Evolutionary conservation across 345 rosid species (phyloP), one percentile per base, ranked within the genome.

Genomic region (Eucalyptus brandiana): DNA sequence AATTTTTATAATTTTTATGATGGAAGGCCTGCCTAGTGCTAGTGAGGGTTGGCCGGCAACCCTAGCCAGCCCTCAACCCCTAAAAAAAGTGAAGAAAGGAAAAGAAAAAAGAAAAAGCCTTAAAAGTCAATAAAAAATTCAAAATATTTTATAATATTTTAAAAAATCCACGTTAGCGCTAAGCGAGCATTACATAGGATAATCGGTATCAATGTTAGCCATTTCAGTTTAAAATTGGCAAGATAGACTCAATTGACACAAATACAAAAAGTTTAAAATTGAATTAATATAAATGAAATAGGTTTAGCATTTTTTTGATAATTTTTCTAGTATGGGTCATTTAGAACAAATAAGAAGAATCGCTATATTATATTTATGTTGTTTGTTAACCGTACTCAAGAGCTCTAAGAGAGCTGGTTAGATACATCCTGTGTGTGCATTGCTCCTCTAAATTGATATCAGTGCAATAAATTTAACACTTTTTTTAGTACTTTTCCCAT

Each of bases 181-280:
- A 1, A 10, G 24, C 4, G 0, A 23, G 2, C 1, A 0, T 4
- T 24, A 24, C 6, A 56, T 56, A 24, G 6, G 0, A 26, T 56
- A 9, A 6, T 5, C 0, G 0, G 2, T 9, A 23, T 56, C 1
- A 2, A 56, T 24, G 3, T 24, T 26, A 24, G 6, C 6, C 0
- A 56, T 56, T 56, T 56, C 0, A 0, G 6, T 10, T 10, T 9
- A 9, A 56, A 56, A 23, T 24, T 56, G 3, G 1, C 13, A 0
- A 0, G 0, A 4, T 56, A 56, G 0, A 56, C 62, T 56, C 1
- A 56, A 56, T 24, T 56, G 1, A 23, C 1, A 56, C 62, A 56
- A 23, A 10, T 56, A 56, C 1, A 24, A 56, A 56, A 24, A 23
- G 1, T 4, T 56, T 56, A 56, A 2, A 26, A 56, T 1, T 10